Conservation (phyloP, 2,329 filamentous ascomycete species). For the Alternaria triticimaculans region DNA sequence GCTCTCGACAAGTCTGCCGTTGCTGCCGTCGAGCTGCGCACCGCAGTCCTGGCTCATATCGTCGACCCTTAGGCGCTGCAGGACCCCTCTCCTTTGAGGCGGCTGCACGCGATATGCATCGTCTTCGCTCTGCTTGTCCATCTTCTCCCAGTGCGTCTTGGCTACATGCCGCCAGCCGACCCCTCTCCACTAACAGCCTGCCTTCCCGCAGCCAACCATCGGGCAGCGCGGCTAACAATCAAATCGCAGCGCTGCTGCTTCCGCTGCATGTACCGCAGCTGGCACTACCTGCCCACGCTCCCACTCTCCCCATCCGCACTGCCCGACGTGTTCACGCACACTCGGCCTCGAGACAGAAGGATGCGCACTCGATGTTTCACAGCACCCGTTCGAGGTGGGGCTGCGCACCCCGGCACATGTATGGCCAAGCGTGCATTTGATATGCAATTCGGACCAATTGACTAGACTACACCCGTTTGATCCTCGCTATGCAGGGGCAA, state of each 20-base stretch:
- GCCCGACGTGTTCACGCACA: conserved; percentile 2
- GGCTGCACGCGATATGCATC: conserved; percentile 27
- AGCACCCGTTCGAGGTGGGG: conserved; percentile 29
- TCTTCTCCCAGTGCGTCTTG: conserved; percentile 27
- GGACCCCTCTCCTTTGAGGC: conserved; percentile 17
- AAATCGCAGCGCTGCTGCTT: background rate
- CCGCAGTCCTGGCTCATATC: background rate
- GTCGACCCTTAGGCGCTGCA: conserved; percentile 3
- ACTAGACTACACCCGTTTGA: conserved; percentile 20
- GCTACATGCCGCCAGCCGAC: conserved; percentile 28
- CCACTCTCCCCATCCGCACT: background rate
- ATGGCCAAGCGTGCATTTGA: conserved; percentile 33
- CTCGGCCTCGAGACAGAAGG: conserved; percentile 30
- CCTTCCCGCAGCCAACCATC: conserved; percentile 6
- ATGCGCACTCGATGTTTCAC: conserved; percentile 39
- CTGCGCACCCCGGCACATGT: conserved; percentile 18
- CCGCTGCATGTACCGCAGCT: conserved; percentile 1
- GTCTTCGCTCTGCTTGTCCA: conserved; percentile 11
- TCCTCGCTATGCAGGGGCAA: conserved; percentile 39
- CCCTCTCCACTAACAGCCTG: conserved; percentile 19
- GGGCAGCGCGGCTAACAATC: conserved; percentile 21
- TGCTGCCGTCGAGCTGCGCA: conserved; percentile 10
- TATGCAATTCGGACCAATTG: conserved; percentile 34
- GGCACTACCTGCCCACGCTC: background rate
- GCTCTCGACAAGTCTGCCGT: conserved; percentile 9